phyloP scores from a whole-genome alignment of 2,329 filamentous ascomycete species.

The Stagonosporopsis vannaccii region DNA sequence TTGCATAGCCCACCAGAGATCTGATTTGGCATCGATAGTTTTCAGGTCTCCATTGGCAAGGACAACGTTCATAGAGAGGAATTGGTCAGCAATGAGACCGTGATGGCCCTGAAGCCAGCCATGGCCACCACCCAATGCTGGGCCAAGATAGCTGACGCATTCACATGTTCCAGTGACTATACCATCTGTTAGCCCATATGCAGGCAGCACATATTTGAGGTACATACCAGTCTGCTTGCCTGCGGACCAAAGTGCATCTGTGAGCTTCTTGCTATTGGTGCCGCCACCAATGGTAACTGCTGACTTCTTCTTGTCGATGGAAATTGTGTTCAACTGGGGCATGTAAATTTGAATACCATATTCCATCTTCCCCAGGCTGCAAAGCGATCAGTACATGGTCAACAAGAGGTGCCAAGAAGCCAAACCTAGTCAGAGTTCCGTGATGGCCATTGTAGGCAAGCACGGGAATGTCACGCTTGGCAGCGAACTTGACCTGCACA shows the following conservation, averaged over 20 bases:
- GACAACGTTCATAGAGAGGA: slow-evolving; percentile 61
- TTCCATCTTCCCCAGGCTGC: slow-evolving; percentile 58
- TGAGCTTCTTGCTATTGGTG: slow-evolving; percentile 55
- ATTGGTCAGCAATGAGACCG: slow-evolving; percentile 63
- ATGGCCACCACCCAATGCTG: slow-evolving; percentile 65
- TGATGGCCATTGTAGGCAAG: slow-evolving; percentile 63
- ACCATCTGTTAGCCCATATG: neutral
- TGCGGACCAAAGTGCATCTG: slow-evolving; percentile 57
- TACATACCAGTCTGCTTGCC: slow-evolving; percentile 59
- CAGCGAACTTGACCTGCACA: slow-evolving; percentile 58
- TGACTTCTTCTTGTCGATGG: slow-evolving; percentile 53
- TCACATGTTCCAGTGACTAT: slow-evolving; percentile 54
- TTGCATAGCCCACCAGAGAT: slow-evolving; percentile 65
- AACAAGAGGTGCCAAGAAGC: neutral
- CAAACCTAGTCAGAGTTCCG: slow-evolving; percentile 53
- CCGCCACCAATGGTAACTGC: slow-evolving; percentile 61
- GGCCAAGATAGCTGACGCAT: slow-evolving; percentile 58
- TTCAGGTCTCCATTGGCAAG: slow-evolving; percentile 58
- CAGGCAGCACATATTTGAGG: too few species aligned
- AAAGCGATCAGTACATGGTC: neutral
- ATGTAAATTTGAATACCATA: slow-evolving; percentile 61
- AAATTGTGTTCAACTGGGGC: slow-evolving; percentile 53
- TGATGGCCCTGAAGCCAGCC: slow-evolving; percentile 63
- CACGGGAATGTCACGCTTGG: slow-evolving; percentile 57
- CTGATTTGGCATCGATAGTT: slow-evolving; percentile 51